These are phyloP conservation scores for Prunus mira DNA, from an alignment of 306 rosid species.

Conservation along the genomic window DNA sequence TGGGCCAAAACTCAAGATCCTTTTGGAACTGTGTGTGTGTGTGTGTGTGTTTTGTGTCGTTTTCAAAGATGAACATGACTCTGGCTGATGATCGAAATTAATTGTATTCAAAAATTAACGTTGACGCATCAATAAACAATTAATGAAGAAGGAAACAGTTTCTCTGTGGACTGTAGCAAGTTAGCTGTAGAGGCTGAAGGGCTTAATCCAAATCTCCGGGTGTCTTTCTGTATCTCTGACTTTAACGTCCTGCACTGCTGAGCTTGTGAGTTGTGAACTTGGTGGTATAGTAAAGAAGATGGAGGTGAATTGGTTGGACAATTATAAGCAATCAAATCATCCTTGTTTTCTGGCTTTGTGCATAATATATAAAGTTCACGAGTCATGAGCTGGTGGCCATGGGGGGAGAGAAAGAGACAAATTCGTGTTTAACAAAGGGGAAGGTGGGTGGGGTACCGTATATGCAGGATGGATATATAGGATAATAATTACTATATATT, in stretches of 20 bases:
- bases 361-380: neutral
- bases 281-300: neutral
- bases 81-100: neutral
- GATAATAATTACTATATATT: too few species aligned
- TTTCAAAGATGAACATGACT: neutral
- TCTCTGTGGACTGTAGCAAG: neutral
- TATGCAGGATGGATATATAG: neutral
- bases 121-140: neutral
- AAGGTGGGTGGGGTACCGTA: neutral
- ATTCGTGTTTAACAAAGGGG: neutral
- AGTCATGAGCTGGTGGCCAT: neutral
- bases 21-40: neutral
- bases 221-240: neutral
- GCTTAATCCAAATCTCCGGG: neutral
- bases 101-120: neutral
- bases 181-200: neutral
- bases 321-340: slow-evolving; percentile 8
- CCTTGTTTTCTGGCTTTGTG: slow-evolving; percentile 23
- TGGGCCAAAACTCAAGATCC: neutral
- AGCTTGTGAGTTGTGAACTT: neutral
- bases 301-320: neutral
- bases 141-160: neutral
- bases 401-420: neutral
- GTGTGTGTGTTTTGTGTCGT: neutral
- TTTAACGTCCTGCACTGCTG: neutral